Conservation (phyloP, 2,329 filamentous ascomycete species). For the Camillea tinctor region DNA sequence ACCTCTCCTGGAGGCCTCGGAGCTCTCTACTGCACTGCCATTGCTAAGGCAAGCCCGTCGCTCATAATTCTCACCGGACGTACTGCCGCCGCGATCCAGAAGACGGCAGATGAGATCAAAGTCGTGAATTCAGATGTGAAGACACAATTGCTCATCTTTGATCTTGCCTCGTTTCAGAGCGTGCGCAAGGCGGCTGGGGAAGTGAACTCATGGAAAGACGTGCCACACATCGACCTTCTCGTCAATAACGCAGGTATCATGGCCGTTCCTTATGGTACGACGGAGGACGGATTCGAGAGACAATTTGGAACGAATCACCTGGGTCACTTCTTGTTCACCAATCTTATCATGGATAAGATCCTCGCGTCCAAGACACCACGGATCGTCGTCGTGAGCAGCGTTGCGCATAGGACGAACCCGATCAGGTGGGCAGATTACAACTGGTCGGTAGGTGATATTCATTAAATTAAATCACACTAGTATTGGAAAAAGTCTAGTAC, state of each 20-base stretch:
- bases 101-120: constrained; percentile 37
- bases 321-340: constrained; percentile 40
- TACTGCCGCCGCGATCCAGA: constrained; percentile 38
- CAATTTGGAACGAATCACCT: constrained; percentile 39
- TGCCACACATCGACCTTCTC: constrained; percentile 19
- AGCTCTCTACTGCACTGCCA: constrained; percentile 38
- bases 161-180: constrained; percentile 8
- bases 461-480: too few species aligned
- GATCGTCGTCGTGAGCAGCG: constrained; percentile 45
- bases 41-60: constrained; percentile 40
- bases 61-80: constrained; percentile 48
- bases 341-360: constrained; percentile 35
- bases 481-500: too few species aligned
- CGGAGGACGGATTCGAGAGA: constrained; percentile 39
- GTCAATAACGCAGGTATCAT: constrained; percentile 36
- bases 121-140: constrained; percentile 33
- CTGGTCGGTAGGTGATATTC: too few species aligned
- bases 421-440: constrained; percentile 45
- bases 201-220: constrained; percentile 34
- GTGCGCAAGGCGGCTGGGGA: constrained; percentile 35
- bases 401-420: constrained; percentile 41
- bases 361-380: constrained; percentile 28
- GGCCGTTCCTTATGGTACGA: constrained; percentile 25
- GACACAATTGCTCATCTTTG: constrained; percentile 31
- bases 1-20: constrained; percentile 38